phyloP scores from a whole-genome alignment of 768 basidiomycete genomes.

The Hydnum rufescens region DNA sequence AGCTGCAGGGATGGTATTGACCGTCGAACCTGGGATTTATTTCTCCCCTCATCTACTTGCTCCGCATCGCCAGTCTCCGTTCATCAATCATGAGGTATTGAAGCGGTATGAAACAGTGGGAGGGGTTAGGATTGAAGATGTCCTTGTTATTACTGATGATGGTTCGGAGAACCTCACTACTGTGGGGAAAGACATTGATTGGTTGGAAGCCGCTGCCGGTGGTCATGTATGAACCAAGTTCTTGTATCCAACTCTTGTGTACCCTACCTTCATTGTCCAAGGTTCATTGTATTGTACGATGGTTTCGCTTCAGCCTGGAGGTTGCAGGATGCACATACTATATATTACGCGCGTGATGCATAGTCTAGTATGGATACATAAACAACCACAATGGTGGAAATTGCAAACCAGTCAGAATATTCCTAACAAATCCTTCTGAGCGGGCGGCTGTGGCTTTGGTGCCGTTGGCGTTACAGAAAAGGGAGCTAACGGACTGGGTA shows the following conservation, averaged over 20 bases:
- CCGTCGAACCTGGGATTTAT: conserved; percentile 80
- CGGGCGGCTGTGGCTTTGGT: neutral
- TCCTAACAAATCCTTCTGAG: neutral
- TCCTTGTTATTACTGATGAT: conserved; percentile 50
- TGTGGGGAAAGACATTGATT: conserved; percentile 60
- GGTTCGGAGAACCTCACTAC: conserved; percentile 76
- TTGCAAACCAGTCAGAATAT: neutral
- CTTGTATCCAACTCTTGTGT: too few species aligned
- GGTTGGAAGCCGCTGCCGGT: conserved; percentile 68
- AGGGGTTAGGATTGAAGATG: conserved; percentile 89
- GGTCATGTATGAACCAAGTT: conserved; percentile 25
- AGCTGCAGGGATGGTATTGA: conserved; percentile 31
- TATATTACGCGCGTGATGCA: too few species aligned
- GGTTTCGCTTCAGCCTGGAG: too few species aligned
- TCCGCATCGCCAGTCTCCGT: conserved; percentile 36
- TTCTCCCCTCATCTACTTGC: conserved; percentile 66
- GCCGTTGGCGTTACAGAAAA: neutral
- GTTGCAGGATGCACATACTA: too few species aligned
- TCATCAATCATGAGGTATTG: conserved; percentile 52
- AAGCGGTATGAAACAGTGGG: conserved; percentile 62
- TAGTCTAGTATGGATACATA: too few species aligned
- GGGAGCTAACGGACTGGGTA: too few species aligned
- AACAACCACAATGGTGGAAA: too few species aligned
- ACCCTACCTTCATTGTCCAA: too few species aligned
- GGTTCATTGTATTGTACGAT: too few species aligned